Evolutionary conservation across 2,329 filamentous ascomycete species (phyloP), one percentile per base, ranked within the genome.

Genomic region (Cryphonectria nitschkei): DNA sequence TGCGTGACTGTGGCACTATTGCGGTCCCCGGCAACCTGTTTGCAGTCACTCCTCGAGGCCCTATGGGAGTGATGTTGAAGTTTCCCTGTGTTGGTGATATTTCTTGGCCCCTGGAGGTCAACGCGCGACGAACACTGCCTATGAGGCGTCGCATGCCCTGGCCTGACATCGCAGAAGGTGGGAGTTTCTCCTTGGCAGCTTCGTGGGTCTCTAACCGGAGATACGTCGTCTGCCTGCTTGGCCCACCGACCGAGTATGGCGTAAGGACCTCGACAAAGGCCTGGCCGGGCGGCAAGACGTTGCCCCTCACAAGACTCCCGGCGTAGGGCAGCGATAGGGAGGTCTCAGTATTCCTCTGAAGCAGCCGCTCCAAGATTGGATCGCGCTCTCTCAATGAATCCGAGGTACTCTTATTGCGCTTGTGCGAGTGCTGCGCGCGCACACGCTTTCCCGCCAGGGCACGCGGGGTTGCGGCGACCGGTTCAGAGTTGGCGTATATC

Each of bases 141-240:
- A 99, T 86, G 0, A 98, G 87, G 75, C 90, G 96, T 80, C 91
- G 95, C 86, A 98, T 93, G 2, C 93, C 93, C 43, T 92, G 91
- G 63, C 88, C 86, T 13, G 87, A 90, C 86, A 90, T 89, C 68
- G 87, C 88, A 19, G 87, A 88, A 0, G 83, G 83, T 37, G 79
- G 78, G 16, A 81, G 81, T 74, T 87, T 89, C 58, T 81, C 77
- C 64, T 84, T 82, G 58, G 77, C 75, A 9, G 75, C 69, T 22
- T 83, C 77, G 14, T 75, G 74, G 2, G 79, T 76, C 32, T 80
- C 80, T 9, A 84, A 77, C 67, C 83, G 80, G 68, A 89, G 86
- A 13, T 88, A 74, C 0, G 87, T 88, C 0, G 87, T 90, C 66
- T 88, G 83, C 61, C 87, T 82, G 64, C 84, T 82, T n/a, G 78